Conservation (phyloP, 768 basidiomycete genomes). For the Symmetrospora coprosmae region DNA sequence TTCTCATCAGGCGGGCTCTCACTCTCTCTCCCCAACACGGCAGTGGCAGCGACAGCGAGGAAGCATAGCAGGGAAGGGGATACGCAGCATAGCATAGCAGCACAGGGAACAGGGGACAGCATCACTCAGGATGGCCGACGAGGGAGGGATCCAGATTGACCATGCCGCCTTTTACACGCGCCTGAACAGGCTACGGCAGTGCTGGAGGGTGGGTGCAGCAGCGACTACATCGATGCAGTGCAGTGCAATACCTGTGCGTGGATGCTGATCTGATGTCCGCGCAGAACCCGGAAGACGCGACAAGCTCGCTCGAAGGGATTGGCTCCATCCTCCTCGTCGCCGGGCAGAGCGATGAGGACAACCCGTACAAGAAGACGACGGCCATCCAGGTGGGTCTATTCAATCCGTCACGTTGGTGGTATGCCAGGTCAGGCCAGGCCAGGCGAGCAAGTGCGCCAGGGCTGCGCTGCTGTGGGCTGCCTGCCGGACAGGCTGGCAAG, state of each 20-base stretch:
- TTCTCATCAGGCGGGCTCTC: too few species aligned
- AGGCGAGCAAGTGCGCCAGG: too few species aligned
- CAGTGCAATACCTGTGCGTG: not conserved
- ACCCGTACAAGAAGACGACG: constrained; percentile 75
- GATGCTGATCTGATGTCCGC: not conserved
- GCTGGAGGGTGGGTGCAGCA: constrained; percentile 10
- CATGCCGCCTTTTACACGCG: constrained; percentile 2
- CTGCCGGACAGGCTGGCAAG: too few species aligned
- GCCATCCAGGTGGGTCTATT: constrained; percentile 78
- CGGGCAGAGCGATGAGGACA: constrained; percentile 53
- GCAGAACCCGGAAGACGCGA: constrained; percentile 12
- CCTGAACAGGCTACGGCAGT: constrained; percentile 6
- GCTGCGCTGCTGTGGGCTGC: too few species aligned
- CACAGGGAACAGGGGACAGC: too few species aligned
- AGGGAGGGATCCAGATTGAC: constrained; percentile 12
- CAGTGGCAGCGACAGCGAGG: too few species aligned
- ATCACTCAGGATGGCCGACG: too few species aligned
- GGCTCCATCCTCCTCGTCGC: constrained; percentile 38
- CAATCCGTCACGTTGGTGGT: too few species aligned
- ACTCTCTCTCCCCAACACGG: too few species aligned
- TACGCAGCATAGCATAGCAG: too few species aligned
- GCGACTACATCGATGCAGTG: not conserved
- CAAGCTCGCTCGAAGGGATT: constrained; percentile 2
- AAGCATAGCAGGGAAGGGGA: too few species aligned
- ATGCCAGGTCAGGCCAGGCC: too few species aligned